Percentiles rank a stretch among this genome's conserved stretches.
Evolutionary conservation across 2,329 filamentous ascomycete species (phyloP).

Genomic region (Verticillium albo-atrum): DNA sequence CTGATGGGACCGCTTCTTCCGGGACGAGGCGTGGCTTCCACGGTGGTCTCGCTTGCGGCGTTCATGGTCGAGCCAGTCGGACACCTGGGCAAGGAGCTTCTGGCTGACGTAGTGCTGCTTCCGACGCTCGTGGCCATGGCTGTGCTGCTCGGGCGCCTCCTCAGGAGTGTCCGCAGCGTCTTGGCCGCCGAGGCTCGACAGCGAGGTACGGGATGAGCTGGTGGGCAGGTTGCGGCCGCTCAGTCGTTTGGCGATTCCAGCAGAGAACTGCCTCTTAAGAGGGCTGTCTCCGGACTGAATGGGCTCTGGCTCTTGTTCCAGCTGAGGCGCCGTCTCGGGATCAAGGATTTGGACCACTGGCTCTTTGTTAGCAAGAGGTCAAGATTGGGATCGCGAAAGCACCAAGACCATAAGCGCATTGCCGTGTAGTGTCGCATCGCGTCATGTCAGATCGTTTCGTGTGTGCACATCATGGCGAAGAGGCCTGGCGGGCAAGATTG

Average conservation of each 20-base stretch:
- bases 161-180: conserved; percentile 20
- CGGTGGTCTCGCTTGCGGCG: conserved; percentile 59
- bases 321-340: conserved; percentile 24
- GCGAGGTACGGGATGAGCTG: conserved; percentile 40
- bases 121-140: conserved; percentile 24
- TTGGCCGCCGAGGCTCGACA: conserved; percentile 30
- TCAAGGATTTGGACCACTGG: conserved; percentile 56
- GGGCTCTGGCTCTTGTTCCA: conserved; percentile 26
- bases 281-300: conserved; percentile 12
- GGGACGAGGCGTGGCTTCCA: conserved; percentile 31
- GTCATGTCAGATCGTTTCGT: neutral
- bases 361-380: neutral
- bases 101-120: conserved; percentile 39
- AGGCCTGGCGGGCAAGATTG: too few species aligned
- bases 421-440: neutral
- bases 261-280: conserved; percentile 39
- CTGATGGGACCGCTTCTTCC: conserved; percentile 29
- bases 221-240: conserved; percentile 29
- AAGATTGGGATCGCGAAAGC: conserved; percentile 8
- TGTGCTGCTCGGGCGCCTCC: conserved; percentile 16
- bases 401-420: neutral
- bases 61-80: conserved; percentile 80
- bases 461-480: neutral
- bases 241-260: conserved; percentile 36
- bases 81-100: conserved; percentile 67